Conservation (phyloP, 2,329 filamentous ascomycete species). For the Hypoxylon sp. region DNA sequence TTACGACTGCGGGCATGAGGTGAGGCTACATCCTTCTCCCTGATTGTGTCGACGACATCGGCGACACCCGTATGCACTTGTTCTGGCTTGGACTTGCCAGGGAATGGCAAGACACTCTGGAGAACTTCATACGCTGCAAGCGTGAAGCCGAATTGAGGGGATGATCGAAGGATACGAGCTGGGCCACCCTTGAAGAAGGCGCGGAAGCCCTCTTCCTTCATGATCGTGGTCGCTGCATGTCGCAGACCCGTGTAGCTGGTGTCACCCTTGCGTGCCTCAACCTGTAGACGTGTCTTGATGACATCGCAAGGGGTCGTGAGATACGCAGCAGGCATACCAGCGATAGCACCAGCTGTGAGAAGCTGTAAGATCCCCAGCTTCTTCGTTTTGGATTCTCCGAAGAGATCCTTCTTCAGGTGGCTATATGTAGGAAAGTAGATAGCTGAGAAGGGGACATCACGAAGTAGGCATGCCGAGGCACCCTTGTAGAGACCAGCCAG, state of each 20-base stretch:
- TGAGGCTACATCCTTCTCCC: constrained; percentile 67
- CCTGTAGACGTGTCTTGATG: constrained; percentile 98
- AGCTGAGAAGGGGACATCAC: constrained; percentile 96
- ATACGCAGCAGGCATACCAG: constrained; percentile 91
- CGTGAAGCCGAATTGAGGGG: constrained; percentile 97
- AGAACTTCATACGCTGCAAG: constrained; percentile 94
- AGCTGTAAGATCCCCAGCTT: constrained; percentile 92
- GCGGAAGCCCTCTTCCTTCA: constrained; percentile 89
- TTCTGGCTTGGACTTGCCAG: constrained; percentile 67
- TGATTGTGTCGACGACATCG: constrained; percentile 72
- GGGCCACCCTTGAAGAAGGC: constrained; percentile 99
- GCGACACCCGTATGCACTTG: constrained; percentile 68
- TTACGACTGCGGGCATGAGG: constrained; percentile 78
- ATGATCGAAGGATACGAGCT: constrained; percentile 92
- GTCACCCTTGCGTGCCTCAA: constrained; percentile 96
- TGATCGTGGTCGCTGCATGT: constrained; percentile 86
- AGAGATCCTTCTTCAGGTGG: constrained; percentile 93
- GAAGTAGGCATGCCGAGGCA: constrained; percentile 90
- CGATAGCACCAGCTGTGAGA: constrained; percentile 92
- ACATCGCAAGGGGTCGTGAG: constrained; percentile 97
- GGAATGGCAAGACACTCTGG: constrained; percentile 82
- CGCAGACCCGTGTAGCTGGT: constrained; percentile 86
- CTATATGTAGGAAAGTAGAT: constrained; percentile 99
- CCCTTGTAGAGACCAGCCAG: constrained; percentile 97
- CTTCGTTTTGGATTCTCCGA: constrained; percentile 88